Percentiles rank a stretch among this genome's conserved stretches.
phyloP scores from a whole-genome alignment of 805 yeast species.

The Yarrowia sp. region DNA sequence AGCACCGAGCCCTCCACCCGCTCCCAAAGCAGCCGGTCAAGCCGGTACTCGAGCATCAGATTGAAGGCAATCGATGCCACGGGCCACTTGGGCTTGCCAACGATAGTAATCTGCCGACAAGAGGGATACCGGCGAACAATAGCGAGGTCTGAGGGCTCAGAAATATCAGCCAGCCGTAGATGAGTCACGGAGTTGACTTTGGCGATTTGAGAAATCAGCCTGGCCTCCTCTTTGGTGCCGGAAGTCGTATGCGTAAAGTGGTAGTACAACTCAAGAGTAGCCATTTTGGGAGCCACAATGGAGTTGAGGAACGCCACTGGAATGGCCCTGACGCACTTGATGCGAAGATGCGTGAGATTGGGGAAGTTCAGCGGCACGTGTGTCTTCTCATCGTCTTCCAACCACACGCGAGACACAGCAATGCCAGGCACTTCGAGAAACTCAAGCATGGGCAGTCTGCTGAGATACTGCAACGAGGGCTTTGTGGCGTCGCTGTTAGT shows the following conservation, averaged over 20 bases:
- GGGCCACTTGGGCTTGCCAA: slow-evolving; percentile 22
- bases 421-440: slow-evolving; percentile 33
- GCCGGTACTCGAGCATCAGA: slow-evolving; percentile 18
- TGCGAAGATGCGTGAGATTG: slow-evolving; percentile 22
- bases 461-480: slow-evolving; percentile 6
- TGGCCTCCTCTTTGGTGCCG: not conserved
- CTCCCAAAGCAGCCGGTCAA: slow-evolving; percentile 16
- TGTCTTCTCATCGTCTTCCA: not conserved
- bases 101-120: slow-evolving; percentile 8
- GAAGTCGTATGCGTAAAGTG: slow-evolving; percentile 17
- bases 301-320: slow-evolving; percentile 20
- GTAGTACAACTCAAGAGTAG: slow-evolving; percentile 15
- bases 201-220: not conserved
- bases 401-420: slow-evolving; percentile 7
- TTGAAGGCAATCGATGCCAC: slow-evolving; percentile 9
- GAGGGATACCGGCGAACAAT: slow-evolving; percentile 5
- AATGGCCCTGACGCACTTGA: slow-evolving; percentile 12
- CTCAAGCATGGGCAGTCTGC: slow-evolving; percentile 1
- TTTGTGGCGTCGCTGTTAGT: slow-evolving; percentile 25
- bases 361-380: not conserved
- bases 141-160: slow-evolving; percentile 7
- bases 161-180: slow-evolving; percentile 13
- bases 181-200: not conserved
- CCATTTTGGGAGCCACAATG: not conserved
- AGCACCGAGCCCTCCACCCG: slow-evolving; percentile 31